phyloP scores from a whole-genome alignment of 1,284 basidiomycete genomes.

The Apiotrichum akiyoshidainum region DNA sequence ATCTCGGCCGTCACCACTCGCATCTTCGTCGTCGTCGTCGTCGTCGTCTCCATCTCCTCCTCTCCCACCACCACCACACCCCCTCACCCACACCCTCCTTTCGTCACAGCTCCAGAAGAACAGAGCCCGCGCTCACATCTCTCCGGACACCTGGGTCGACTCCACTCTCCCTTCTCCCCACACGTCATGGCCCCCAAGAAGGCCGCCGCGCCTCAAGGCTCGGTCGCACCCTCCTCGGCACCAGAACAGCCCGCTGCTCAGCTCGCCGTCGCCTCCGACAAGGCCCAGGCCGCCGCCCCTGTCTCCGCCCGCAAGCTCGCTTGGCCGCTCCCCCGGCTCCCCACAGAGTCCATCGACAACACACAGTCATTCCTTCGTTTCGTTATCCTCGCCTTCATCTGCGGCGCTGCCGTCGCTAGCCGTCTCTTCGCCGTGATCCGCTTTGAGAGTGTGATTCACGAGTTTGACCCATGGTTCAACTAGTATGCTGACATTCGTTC shows the following conservation, averaged over 20 bases:
- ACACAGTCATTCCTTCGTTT: slow-evolving; percentile 80
- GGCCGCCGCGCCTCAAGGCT: neutral
- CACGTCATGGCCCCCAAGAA: slow-evolving; percentile 7
- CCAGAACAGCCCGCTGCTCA: neutral
- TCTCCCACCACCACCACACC: no score
- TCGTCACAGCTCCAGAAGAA: neutral
- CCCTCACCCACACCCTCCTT: no score
- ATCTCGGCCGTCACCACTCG: no score
- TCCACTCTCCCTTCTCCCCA: neutral
- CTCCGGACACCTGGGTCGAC: neutral
- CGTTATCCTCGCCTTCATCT: slow-evolving; percentile 79
- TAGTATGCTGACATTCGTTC: slow-evolving; percentile 12
- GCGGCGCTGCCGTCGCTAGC: slow-evolving; percentile 88
- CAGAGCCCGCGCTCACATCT: slow-evolving; percentile 6
- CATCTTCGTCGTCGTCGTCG: no score
- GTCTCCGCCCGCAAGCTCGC: slow-evolving; percentile 19
- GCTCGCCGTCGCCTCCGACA: neutral
- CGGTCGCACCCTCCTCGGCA: neutral
- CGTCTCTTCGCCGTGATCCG: slow-evolving; percentile 96
- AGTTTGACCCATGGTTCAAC: slow-evolving; percentile 59
- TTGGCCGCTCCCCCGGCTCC: slow-evolving; percentile 46
- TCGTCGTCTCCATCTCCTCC: no score
- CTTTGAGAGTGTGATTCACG: slow-evolving; percentile 98
- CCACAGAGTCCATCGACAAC: slow-evolving; percentile 67
- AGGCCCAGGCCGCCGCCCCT: neutral